Evolutionary conservation across 2,329 filamentous ascomycete genomes (phyloP).

Genomic region (Onygena corvina): DNA sequence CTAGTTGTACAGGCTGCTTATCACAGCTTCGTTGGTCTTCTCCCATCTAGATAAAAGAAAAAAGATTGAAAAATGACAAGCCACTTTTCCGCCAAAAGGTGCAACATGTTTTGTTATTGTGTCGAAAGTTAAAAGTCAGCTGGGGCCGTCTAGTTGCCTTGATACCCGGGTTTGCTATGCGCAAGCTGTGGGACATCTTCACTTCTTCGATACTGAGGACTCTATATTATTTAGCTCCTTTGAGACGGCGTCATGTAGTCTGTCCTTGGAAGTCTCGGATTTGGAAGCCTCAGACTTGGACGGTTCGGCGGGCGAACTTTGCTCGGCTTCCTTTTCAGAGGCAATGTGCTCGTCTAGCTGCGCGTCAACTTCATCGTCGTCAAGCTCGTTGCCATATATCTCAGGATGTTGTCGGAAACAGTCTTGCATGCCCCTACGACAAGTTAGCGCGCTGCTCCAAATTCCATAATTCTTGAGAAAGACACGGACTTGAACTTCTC

Average conservation of each 20-base stretch:
- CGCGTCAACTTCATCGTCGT: constrained; percentile 50
- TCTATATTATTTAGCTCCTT: constrained; percentile 19
- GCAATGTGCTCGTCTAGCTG: constrained; percentile 24
- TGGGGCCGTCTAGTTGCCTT: too few species aligned
- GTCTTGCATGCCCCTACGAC: constrained; percentile 76
- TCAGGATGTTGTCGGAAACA: constrained; percentile 92
- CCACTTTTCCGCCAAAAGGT: background rate
- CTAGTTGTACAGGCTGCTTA: constrained; percentile 5
- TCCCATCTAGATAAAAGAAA: background rate
- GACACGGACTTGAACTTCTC: constrained; percentile 82
- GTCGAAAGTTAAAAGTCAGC: too few species aligned
- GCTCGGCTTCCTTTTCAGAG: constrained; percentile 20
- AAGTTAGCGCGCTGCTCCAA: constrained; percentile 14
- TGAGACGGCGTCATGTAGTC: constrained; percentile 6
- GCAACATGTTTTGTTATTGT: too few species aligned
- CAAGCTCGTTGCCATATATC: constrained; percentile 78
- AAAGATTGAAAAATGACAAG: too few species aligned
- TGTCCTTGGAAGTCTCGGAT: background rate
- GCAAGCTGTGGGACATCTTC: too few species aligned
- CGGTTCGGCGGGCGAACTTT: constrained; percentile 1
- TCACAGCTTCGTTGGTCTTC: background rate
- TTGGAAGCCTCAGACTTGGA: constrained; percentile 7
- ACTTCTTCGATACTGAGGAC: background rate
- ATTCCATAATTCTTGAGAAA: background rate
- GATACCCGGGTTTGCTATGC: background rate